Evolutionary conservation across 257 asterid genomes (phyloP), one percentile per base, ranked within the genome.

Genomic region (Solanum peruvianum): DNA sequence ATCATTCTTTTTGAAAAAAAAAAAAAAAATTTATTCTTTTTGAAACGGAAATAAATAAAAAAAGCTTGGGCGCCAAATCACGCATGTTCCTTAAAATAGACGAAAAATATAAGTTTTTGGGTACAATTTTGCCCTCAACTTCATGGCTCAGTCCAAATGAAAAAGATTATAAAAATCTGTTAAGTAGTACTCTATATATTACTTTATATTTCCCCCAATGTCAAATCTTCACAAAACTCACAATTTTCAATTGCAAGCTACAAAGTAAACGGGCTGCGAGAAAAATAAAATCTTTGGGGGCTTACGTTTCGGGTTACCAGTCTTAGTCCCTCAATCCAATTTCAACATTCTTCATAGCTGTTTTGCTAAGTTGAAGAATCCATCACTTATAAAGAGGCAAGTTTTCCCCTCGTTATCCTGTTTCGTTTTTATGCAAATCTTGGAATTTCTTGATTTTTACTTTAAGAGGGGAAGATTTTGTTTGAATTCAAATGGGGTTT

Each of bases 251-350:
- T 77, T 77, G n/a, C 62, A n/a, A 77, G 33, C 45, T 75, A 49
- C 82, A 75, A 39, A 39, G 37, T 77, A 25, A n/a, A 75, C 90
- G 72, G 91, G 90, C 64, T 90, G 41, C n/a, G 15, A 33, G 45
- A 37, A 37, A 71, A 71, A 71, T 9, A 71, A 20, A 73, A 10
- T 21, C 6, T 73, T 29, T 45, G 58, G 41, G 39, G 66, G 23
- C 47, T 25, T 78, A 27, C 62, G 83, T 77, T 78, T 78, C 64
- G 41, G 84, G 25, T 25, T 78, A 25, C 27, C 42, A 47, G 42
- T 47, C 42, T 27, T 45, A 49, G 35, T 23, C 12, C 35, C 56
- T 41, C 20, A 78, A 80, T 80, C 42, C 27, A 80, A 47, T 80
- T 80, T 80, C 44, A 80, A 80, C 8, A 21, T 60, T 60, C 67